phyloP scores from a whole-genome alignment of 306 rosid genomes.

The Prunus campanulata region DNA sequence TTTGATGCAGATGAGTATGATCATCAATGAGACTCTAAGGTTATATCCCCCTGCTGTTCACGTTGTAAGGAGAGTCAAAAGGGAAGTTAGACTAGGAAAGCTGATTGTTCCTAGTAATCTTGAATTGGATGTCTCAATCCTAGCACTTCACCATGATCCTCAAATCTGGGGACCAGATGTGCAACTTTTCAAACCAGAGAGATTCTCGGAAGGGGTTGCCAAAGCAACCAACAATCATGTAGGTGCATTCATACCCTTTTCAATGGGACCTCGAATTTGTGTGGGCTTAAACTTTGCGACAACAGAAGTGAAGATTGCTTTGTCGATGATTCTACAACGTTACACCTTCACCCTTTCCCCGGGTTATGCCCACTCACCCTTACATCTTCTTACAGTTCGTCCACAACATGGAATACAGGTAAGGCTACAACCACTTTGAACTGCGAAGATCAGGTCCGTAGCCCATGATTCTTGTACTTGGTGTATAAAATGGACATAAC shows the following conservation, averaged over 20 bases:
- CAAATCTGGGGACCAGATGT: conserved; percentile 31
- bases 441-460: no score
- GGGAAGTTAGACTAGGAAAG: conserved; percentile 15
- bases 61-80: neutral
- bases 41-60: conserved; percentile 21
- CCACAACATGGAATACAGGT: conserved; percentile 32
- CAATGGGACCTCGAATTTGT: conserved; percentile 31
- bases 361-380: conserved; percentile 25
- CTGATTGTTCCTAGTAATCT: conserved; percentile 19
- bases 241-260: conserved; percentile 27
- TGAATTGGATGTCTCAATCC: neutral
- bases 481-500: no score
- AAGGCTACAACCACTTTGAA: conserved; percentile 1
- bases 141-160: conserved; percentile 31
- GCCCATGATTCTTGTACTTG: no score
- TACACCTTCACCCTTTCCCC: conserved; percentile 27
- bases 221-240: conserved; percentile 26
- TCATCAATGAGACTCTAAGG: conserved; percentile 33
- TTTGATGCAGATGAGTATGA: conserved; percentile 31
- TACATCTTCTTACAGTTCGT: conserved; percentile 14
- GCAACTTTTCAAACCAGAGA: conserved; percentile 30
- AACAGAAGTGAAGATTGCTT: conserved; percentile 22
- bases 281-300: conserved; percentile 29
- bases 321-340: conserved; percentile 32
- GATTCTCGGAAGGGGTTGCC: conserved; percentile 26